Conservation (phyloP, 2,329 filamentous ascomycete species). For the Pseudogymnoascus sp. region DNA sequence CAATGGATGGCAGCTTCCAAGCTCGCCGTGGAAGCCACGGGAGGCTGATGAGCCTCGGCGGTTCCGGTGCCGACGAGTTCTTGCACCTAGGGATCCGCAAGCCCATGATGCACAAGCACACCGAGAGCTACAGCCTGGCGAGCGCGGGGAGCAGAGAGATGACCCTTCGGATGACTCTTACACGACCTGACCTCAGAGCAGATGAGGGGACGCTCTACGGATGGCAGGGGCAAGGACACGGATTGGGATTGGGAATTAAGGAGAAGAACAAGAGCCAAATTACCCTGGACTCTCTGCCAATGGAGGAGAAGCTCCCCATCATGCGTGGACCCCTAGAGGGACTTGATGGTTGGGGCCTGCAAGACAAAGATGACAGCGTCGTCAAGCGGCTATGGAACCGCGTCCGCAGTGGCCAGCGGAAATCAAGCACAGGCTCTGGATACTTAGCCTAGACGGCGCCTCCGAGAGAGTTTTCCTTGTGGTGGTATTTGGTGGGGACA, state of each 20-base stretch:
- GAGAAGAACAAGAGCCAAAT: conserved; percentile 35
- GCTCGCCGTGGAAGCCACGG: conserved; percentile 19
- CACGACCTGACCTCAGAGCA: conserved; percentile 74
- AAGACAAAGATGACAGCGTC: conserved; percentile 43
- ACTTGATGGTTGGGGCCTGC: conserved; percentile 33
- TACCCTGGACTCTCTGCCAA: conserved; percentile 47
- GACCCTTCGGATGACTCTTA: conserved; percentile 94
- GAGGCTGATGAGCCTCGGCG: conserved; percentile 18
- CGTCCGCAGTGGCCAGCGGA: not conserved
- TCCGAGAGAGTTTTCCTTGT: not conserved
- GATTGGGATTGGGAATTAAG: conserved; percentile 19
- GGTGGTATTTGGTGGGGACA: not conserved
- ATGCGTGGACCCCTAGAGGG: conserved; percentile 29
- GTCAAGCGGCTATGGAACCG: conserved; percentile 57
- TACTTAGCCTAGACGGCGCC: not conserved
- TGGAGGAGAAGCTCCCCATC: conserved; percentile 45
- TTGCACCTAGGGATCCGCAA: conserved; percentile 23
- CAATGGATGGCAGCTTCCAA: conserved; percentile 25
- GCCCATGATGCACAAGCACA: conserved; percentile 22
- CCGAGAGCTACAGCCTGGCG: conserved; percentile 40
- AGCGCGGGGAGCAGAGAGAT: conserved; percentile 67
- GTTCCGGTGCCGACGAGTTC: conserved; percentile 34
- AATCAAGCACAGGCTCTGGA: not conserved
- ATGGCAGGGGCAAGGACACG: conserved; percentile 43
- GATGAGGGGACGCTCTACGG: conserved; percentile 65